Evolutionary conservation across 208 protist species (phyloP).

Genomic region (Angomonas ambiguus): DNA sequence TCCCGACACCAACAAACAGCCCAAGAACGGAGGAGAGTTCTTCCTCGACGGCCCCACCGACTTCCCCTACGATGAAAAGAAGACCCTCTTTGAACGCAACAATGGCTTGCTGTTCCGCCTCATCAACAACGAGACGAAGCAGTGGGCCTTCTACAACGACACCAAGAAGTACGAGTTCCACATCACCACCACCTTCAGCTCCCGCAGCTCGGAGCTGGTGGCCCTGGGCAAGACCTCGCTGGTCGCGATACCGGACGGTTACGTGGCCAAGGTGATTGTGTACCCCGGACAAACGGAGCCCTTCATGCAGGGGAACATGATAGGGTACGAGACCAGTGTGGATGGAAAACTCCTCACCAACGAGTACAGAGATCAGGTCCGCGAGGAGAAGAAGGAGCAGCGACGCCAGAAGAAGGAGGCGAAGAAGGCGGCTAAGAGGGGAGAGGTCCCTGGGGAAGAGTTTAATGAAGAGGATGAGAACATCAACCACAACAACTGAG

Average conservation of each 20-base stretch:
- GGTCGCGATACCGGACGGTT: conserved; percentile 18
- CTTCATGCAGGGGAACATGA: conserved; percentile 41
- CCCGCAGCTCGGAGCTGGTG: conserved; percentile 19
- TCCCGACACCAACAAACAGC: conserved; percentile 13
- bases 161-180: conserved; percentile 44
- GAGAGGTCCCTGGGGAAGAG: conserved; percentile 1
- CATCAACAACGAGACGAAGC: conserved; percentile 17
- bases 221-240: conserved; percentile 33
- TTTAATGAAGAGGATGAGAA: background rate
- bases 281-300: conserved; percentile 31
- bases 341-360: conserved; percentile 25
- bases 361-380: conserved; percentile 24
- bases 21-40: conserved; percentile 17
- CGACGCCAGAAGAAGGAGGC: conserved; percentile 17
- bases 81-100: conserved; percentile 28
- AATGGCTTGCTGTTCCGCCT: conserved; percentile 60
- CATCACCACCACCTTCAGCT: conserved; percentile 33
- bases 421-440: conserved; percentile 13
- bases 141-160: conserved; percentile 66
- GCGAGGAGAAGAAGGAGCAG: conserved; percentile 24
- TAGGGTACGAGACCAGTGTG: conserved; percentile 30
- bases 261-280: conserved; percentile 31
- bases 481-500: background rate
- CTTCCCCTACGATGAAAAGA: conserved; percentile 32
- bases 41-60: conserved; percentile 15